Evolutionary conservation across 2,329 filamentous ascomycete species (phyloP).

Genomic region (Aspergillus cejpii): DNA sequence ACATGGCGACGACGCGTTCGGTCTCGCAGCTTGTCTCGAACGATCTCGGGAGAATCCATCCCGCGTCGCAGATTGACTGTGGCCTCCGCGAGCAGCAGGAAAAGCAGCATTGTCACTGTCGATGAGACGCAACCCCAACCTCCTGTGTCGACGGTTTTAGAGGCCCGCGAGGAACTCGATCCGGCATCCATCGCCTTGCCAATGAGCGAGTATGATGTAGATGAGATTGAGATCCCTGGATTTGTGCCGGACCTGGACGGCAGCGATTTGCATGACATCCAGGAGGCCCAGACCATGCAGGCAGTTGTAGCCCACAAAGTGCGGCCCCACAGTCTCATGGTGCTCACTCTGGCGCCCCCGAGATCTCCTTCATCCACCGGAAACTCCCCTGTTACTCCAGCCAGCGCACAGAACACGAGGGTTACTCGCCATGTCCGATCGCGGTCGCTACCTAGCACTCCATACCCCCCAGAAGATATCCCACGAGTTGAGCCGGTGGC

Average conservation of each 20-base stretch:
- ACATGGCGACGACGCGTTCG: constrained; percentile 77
- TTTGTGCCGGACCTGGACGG: constrained; percentile 58
- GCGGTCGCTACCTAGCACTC: constrained; percentile 45
- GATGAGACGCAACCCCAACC: constrained; percentile 24
- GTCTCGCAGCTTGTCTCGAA: constrained; percentile 33
- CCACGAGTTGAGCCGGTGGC: constrained; percentile 10
- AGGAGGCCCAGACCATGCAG: constrained; percentile 30
- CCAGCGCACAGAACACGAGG: constrained; percentile 21
- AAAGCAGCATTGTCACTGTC: constrained; percentile 34
- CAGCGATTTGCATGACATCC: constrained; percentile 25
- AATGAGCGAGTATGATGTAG: constrained; percentile 36
- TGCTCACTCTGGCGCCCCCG: constrained; percentile 31
- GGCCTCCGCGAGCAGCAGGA: constrained; percentile 27
- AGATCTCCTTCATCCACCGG: constrained; percentile 23
- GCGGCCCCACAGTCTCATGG: constrained; percentile 39
- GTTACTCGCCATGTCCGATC: constrained; percentile 38
- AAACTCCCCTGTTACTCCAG: constrained; percentile 22
- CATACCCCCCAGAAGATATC: constrained; percentile 16
- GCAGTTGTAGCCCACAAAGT: constrained; percentile 37
- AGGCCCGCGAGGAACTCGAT: constrained; percentile 23
- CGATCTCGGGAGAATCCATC: constrained; percentile 39
- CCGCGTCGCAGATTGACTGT: constrained; percentile 25
- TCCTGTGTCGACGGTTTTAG: constrained; percentile 10
- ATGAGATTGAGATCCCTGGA: constrained; percentile 74
- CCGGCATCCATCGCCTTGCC: constrained; percentile 30